Base-by-base conservation (phyloP, 2,329 filamentous ascomycete species). In the Neopestalotiopsis clavispora region DNA sequence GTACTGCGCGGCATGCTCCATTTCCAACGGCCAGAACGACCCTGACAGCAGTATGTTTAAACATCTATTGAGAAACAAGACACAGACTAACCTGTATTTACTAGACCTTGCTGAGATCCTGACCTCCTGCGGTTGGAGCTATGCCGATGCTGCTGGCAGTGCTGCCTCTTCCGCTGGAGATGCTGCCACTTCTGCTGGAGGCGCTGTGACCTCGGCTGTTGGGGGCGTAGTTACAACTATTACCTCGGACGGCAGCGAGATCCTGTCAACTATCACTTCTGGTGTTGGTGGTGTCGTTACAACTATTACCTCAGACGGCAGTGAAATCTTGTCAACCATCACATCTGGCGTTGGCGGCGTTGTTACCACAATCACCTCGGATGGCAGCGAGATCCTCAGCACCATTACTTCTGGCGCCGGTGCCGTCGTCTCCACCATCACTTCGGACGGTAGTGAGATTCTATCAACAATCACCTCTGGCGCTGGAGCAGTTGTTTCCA, bases 1-100 rank as follows among this genome's bases (percentile, higher is more conserved):
- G 65, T 67, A 67, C 65, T 67, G 65, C 30, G 65, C 65, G 58
- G 65, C 65, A 13, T 67, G 65, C 40, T 67, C 65, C 56, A 67
- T 67, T 34, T 59, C 52, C 56, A 67, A 67, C 56, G 65, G 65
- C 17, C 52, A 67, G 14, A 67, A 67, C 14, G 65, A 67, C 13
- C 65, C 65, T 49, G 65, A 67, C 28, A 40, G 65, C 57, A 61
- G 65, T 67, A 61, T 10, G 65, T 49, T 2, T 28, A 28, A 28
- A 28, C 30, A 67, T 28, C 4, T 23, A 14, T 4, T 58, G n/a
- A 20, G 28, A 12, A 56, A 14, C 17, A 28, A 20, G 56, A 67
- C n/a, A 6, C n/a, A 10, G 23, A 34, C 65, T 67, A 67, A 67
- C 20, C 30, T 30, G 3, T 23, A 42, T 9, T 10, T 45, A 17